Evolutionary conservation across 805 yeast species (phyloP).

Genomic region (Starmera amethionina): DNA sequence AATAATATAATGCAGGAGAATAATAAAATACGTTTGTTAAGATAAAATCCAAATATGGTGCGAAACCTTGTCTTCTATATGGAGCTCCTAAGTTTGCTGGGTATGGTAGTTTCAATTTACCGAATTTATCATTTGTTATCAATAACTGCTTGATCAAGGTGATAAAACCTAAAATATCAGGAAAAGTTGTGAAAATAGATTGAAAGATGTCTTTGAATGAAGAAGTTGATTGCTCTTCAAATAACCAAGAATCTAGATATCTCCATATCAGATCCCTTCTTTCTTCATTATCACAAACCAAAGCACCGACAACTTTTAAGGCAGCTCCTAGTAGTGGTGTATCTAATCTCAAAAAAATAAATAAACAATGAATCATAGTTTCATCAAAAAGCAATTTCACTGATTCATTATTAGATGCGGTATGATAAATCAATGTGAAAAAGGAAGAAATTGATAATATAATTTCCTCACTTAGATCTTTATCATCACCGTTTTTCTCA

Average conservation of each 20-base stretch:
- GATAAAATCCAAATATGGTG: slow-evolving; percentile 74
- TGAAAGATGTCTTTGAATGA: slow-evolving; percentile 35
- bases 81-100: slow-evolving; percentile 56
- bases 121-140: slow-evolving; percentile 24
- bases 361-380: slow-evolving; percentile 26
- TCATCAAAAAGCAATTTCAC: slow-evolving; percentile 22
- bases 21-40: slow-evolving; percentile 56
- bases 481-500: slow-evolving; percentile 28
- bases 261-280: slow-evolving; percentile 52
- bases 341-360: slow-evolving; percentile 33
- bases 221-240: slow-evolving; percentile 19
- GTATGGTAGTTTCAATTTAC: slow-evolving; percentile 34
- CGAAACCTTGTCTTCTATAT: slow-evolving; percentile 57
- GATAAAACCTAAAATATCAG: slow-evolving; percentile 54
- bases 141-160: slow-evolving; percentile 32
- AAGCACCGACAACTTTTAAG: slow-evolving; percentile 44
- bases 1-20: slow-evolving; percentile 29
- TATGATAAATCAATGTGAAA: slow-evolving; percentile 51
- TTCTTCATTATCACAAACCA: slow-evolving; percentile 36
- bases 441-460: slow-evolving; percentile 66
- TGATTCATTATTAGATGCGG: slow-evolving; percentile 31
- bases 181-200: slow-evolving; percentile 37
- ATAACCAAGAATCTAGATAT: slow-evolving; percentile 62
- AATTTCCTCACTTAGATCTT: slow-evolving; percentile 73
- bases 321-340: slow-evolving; percentile 45